Evolutionary conservation across 768 basidiomycete genomes (phyloP).

Genomic region (Serendipita sp.): DNA sequence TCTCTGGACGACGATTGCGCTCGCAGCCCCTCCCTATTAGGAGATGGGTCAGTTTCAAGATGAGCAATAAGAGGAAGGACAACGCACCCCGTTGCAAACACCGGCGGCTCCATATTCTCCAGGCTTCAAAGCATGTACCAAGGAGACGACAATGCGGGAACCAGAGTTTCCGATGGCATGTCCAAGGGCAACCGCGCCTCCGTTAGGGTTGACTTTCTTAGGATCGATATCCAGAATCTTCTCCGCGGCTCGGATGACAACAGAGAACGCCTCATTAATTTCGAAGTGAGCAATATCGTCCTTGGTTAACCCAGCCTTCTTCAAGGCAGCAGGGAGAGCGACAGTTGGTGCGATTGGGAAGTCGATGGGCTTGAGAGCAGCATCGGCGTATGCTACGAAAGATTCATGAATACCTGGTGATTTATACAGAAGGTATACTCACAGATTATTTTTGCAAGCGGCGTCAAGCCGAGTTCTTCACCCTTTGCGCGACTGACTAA

Average conservation of each 20-base stretch:
- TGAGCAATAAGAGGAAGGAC: not conserved
- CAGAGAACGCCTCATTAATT: slow-evolving; percentile 96
- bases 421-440: slow-evolving; percentile 21
- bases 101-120: slow-evolving; percentile 93
- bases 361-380: slow-evolving; percentile 90
- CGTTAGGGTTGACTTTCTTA: slow-evolving; percentile 78
- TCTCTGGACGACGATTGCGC: slow-evolving; percentile 78
- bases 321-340: slow-evolving; percentile 74
- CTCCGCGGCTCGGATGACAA: slow-evolving; percentile 80
- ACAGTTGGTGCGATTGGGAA: slow-evolving; percentile 92
- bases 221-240: slow-evolving; percentile 73
- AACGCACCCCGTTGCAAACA: slow-evolving; percentile 88
- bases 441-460: slow-evolving; percentile 92
- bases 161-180: slow-evolving; percentile 96
- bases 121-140: slow-evolving; percentile 77
- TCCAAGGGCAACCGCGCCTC: slow-evolving; percentile 91
- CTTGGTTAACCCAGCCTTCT: slow-evolving; percentile 67
- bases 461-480: slow-evolving; percentile 75
- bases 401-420: slow-evolving; percentile 1
- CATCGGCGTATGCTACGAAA: slow-evolving; percentile 78
- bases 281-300: slow-evolving; percentile 86
- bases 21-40: slow-evolving; percentile 75
- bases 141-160: slow-evolving; percentile 82
- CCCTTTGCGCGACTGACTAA: slow-evolving; percentile 90
- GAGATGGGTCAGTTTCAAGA: slow-evolving; percentile 3